A percentile compares a stretch with the other conserved stretches of the same genome.
phyloP scores from a whole-genome alignment of 129 eudicot species.

The Flaveria linearis region DNA sequence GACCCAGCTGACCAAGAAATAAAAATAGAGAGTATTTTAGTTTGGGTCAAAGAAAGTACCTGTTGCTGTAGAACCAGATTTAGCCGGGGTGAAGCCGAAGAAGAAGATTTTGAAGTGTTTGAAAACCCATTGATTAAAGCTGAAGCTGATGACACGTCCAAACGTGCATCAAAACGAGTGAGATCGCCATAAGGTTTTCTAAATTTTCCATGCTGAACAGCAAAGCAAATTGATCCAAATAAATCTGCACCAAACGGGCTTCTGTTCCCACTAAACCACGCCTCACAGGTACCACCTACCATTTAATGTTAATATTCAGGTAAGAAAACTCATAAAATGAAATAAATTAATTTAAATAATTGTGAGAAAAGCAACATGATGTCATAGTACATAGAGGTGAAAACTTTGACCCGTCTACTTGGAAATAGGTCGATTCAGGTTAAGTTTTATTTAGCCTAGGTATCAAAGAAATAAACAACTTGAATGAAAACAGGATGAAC shows the following conservation, averaged over 20 bases:
- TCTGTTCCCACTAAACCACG: conserved; percentile 52
- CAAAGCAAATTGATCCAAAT: conserved; percentile 73
- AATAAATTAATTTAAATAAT: neutral
- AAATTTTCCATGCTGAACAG: conserved; percentile 74
- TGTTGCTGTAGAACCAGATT: conserved; percentile 73
- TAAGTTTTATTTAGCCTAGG: neutral
- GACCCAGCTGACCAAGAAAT: neutral
- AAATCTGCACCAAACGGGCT: conserved; percentile 61
- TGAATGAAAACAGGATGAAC: neutral
- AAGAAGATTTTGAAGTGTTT: conserved; percentile 36
- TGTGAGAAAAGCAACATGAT: neutral
- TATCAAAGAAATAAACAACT: neutral
- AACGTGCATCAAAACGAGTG: conserved; percentile 78
- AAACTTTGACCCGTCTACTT: neutral
- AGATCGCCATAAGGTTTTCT: conserved; percentile 58
- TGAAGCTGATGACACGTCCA: conserved; percentile 60
- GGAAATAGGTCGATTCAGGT: neutral
- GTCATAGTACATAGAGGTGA: neutral
- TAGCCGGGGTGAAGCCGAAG: conserved; percentile 52
- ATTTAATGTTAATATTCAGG: conserved; percentile 11
- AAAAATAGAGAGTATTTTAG: neutral
- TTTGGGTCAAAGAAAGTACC: conserved; percentile 40
- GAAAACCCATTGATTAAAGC: conserved; percentile 46
- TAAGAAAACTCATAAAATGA: neutral
- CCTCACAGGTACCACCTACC: conserved; percentile 69